Evolutionary conservation across 192 early-diverging fungal species (phyloP).

Genomic region (Coemansia sp.): DNA sequence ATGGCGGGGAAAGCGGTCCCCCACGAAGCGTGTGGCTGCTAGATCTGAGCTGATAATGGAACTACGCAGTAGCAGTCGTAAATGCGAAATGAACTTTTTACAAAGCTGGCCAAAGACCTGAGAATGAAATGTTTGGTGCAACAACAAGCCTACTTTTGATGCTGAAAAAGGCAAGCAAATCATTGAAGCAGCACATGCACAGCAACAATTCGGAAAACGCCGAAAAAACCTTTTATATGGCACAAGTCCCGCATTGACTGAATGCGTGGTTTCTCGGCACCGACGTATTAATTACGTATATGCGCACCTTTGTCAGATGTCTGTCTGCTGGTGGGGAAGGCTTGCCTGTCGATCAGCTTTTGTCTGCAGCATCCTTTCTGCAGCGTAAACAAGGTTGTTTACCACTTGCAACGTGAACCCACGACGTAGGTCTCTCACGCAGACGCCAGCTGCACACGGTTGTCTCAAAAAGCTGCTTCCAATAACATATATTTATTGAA

Average conservation of each 20-base stretch:
- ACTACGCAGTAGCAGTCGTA: neutral
- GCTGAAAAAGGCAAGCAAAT: neutral
- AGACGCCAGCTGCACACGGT: too few species aligned
- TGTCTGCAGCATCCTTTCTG: neutral
- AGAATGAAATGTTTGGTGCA: constrained; percentile 1
- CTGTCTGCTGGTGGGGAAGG: neutral
- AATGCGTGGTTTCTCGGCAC: neutral
- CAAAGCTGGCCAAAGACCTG: too few species aligned
- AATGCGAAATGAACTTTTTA: too few species aligned
- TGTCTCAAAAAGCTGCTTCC: too few species aligned
- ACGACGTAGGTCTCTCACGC: neutral
- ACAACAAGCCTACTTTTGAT: neutral
- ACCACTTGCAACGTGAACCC: neutral
- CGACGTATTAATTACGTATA: constrained; percentile 3
- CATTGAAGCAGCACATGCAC: constrained; percentile 9
- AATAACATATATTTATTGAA: too few species aligned
- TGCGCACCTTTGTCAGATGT: neutral
- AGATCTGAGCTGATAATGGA: neutral
- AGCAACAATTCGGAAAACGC: constrained; percentile 8
- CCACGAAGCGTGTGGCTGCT: neutral
- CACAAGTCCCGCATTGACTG: neutral
- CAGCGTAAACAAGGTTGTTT: neutral
- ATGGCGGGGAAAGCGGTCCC: neutral
- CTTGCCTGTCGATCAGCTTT: neutral
- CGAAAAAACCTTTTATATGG: neutral